Conservation (phyloP, 1,284 basidiomycete genomes). For the Omphalotus olearius region DNA sequence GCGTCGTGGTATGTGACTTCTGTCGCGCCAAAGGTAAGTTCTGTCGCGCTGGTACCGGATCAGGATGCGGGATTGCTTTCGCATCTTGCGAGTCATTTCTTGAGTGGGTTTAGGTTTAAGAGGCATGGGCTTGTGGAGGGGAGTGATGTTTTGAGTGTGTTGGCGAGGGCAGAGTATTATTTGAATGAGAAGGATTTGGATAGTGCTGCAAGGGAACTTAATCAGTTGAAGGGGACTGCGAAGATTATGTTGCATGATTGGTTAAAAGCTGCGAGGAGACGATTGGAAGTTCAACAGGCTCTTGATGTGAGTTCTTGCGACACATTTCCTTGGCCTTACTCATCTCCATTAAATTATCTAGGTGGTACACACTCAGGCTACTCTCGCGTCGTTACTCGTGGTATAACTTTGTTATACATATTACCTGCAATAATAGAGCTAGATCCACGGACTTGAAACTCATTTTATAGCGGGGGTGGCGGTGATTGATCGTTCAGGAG, state of each 20-base stretch:
- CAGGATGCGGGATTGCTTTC: conserved; percentile 84
- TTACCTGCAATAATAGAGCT: conserved; percentile 7
- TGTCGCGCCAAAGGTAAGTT: conserved; percentile 82
- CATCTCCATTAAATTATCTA: conserved; percentile 25
- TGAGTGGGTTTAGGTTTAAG: conserved; percentile 79
- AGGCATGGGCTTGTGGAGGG: conserved; percentile 75
- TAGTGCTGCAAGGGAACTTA: conserved; percentile 86
- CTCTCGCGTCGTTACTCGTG: conserved; percentile 60
- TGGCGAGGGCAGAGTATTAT: conserved; percentile 89
- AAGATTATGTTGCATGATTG: conserved; percentile 85
- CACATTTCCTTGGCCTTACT: conserved; percentile 3
- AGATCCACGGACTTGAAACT: not conserved
- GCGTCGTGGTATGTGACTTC: conserved; percentile 86
- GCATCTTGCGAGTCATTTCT: conserved; percentile 76
- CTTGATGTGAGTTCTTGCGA: conserved; percentile 63
- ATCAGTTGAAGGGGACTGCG: conserved; percentile 85
- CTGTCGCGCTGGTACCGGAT: conserved; percentile 89
- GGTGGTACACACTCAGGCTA: conserved; percentile 78
- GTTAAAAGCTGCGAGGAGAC: conserved; percentile 84
- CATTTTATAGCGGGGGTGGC: no score
- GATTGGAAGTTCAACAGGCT: conserved; percentile 92
- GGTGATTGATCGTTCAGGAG: not conserved
- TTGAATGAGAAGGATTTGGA: conserved; percentile 93
- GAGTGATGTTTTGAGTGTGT: conserved; percentile 79
- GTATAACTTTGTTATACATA: conserved; percentile 32